Evolutionary conservation across 2,329 filamentous ascomycete genomes (phyloP).

Genomic region (Tolypocladium nubicola): DNA sequence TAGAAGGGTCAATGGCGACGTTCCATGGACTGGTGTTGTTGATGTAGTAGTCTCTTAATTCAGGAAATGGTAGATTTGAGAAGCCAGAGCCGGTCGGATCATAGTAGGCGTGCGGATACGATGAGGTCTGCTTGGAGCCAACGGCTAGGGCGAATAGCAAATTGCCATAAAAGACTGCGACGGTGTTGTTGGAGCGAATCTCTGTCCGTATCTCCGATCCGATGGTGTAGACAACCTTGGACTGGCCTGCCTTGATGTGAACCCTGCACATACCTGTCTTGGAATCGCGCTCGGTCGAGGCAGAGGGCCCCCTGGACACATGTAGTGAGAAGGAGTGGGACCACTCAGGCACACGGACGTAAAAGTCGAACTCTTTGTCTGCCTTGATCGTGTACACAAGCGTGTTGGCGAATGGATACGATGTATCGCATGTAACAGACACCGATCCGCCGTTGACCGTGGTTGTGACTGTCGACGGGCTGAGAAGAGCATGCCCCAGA

Average conservation of each 20-base stretch:
- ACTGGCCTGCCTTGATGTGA: constrained; percentile 7
- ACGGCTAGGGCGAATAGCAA: constrained; percentile 32
- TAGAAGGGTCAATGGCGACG: constrained; percentile 17
- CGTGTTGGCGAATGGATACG: constrained; percentile 29
- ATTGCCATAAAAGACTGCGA: constrained; percentile 31
- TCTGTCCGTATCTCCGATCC: constrained; percentile 10
- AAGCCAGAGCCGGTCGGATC: constrained; percentile 8
- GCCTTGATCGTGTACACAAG: constrained; percentile 17
- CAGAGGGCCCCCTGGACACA: constrained; percentile 9
- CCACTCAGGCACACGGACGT: constrained; percentile 18
- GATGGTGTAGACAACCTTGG: constrained; percentile 10
- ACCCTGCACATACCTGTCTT: constrained; percentile 13
- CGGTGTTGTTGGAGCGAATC: constrained; percentile 19
- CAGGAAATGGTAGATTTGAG: constrained; percentile 10
- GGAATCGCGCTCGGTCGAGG: background rate
- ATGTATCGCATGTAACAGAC: constrained; percentile 32
- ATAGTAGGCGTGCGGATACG: constrained; percentile 10
- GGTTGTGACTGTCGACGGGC: constrained; percentile 30
- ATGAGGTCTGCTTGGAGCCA: constrained; percentile 14
- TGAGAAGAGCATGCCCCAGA: constrained; percentile 38
- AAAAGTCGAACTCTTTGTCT: constrained; percentile 14
- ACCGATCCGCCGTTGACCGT: constrained; percentile 21
- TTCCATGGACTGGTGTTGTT: constrained; percentile 17
- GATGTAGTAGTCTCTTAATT: constrained; percentile 20
- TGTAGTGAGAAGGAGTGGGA: constrained; percentile 6